These are phyloP conservation scores for Paecilomyces fulvus DNA, from an alignment of 2,329 filamentous ascomycete species.

Conservation along the genomic window DNA sequence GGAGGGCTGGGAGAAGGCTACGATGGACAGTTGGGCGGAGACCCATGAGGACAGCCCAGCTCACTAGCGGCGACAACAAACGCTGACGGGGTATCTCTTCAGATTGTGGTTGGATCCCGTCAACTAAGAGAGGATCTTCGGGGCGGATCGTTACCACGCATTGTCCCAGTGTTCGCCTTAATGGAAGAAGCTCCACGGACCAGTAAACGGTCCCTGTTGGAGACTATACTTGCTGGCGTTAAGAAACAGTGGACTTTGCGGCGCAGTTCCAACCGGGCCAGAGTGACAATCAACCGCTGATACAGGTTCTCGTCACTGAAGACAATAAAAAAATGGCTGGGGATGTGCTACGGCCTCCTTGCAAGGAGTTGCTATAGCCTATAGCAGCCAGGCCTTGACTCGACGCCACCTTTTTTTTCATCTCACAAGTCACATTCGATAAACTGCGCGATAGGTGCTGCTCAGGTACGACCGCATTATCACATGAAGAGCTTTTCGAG, in stretches of 20 bases:
- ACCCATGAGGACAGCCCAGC: slow-evolving; percentile 15
- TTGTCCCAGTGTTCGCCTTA: neutral
- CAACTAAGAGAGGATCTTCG: slow-evolving; percentile 1
- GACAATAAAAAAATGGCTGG: neutral
- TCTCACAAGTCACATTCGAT: neutral
- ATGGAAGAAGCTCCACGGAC: neutral
- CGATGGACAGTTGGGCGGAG: slow-evolving; percentile 7
- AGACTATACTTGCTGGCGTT: neutral
- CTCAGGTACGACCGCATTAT: neutral
- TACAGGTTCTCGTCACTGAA: neutral
- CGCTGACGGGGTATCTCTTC: neutral
- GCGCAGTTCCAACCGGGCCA: neutral
- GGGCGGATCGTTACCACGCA: neutral
- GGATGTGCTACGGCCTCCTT: neutral
- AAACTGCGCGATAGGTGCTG: neutral
- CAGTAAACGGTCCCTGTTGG: slow-evolving; percentile 6
- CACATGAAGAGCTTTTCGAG: neutral
- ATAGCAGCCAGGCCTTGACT: neutral
- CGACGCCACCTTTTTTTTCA: neutral
- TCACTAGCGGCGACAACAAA: slow-evolving; percentile 11
- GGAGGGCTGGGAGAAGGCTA: slow-evolving; percentile 4
- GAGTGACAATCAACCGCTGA: neutral
- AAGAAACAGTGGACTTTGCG: neutral
- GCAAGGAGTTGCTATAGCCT: neutral
- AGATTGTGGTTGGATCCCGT: neutral